These are phyloP conservation scores for Eucalyptus pauciflora DNA, from an alignment of 345 rosid genomes.

Conservation along the genomic window DNA sequence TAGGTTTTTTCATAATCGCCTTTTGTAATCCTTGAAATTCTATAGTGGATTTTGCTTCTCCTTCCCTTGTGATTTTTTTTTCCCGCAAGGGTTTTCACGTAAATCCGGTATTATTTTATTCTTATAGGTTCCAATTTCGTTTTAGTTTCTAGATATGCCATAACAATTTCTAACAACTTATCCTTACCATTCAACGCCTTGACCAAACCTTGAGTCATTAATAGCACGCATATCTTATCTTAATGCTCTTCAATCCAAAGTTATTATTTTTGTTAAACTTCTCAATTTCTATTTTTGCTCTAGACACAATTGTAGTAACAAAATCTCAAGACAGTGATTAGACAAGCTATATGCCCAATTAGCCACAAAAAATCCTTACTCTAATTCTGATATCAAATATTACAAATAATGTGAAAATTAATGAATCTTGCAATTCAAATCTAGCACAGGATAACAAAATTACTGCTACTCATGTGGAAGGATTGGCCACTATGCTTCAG, in stretches of 20 bases:
- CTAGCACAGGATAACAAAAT: rapidly evolving
- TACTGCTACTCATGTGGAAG: no score
- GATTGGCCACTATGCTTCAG: no score
- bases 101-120: no score
- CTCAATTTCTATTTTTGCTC: not conserved
- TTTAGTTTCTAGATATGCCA: no score
- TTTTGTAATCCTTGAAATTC: no score
- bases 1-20: no score
- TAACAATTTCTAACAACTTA: not conserved
- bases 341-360: not conserved
- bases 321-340: no score
- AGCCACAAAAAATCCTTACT: not conserved
- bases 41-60: no score
- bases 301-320: not conserved
- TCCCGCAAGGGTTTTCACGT: no score
- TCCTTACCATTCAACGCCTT: not conserved
- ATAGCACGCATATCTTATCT: not conserved
- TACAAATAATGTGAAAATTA: not conserved
- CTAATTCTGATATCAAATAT: not conserved
- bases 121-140: no score
- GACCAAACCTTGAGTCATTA: not conserved
- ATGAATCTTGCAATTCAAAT: not conserved
- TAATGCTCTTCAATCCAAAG: not conserved
- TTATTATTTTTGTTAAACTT: no score
- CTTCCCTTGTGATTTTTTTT: no score